Evolutionary conservation across 176 grass and related monocot species (phyloP).

Genomic region (Cymbopogon citratus): DNA sequence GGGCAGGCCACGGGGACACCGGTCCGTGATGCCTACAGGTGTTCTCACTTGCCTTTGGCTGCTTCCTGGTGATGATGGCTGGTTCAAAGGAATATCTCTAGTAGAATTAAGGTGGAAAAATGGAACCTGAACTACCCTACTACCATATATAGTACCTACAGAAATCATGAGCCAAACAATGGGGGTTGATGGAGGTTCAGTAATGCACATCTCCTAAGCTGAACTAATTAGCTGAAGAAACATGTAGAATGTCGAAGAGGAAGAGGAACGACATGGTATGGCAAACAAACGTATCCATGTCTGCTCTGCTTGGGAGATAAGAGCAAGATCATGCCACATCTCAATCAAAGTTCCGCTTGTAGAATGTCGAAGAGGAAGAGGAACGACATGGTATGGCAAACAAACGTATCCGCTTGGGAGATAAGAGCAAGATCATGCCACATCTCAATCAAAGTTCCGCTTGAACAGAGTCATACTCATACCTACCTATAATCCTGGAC

Average conservation of each 20-base stretch:
- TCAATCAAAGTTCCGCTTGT: conserved; percentile 7
- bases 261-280: not conserved
- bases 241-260: not conserved
- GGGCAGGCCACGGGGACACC: too few relatives aligned
- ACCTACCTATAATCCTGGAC: conserved; percentile 30
- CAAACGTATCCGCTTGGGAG: not conserved
- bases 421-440: conserved; percentile 24
- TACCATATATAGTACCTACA: not conserved
- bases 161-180: conserved; percentile 14
- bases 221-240: not conserved
- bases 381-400: not conserved
- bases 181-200: not conserved
- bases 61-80: too few relatives aligned
- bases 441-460: conserved; percentile 5
- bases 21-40: too few relatives aligned
- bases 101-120: conserved; percentile 11
- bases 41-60: too few relatives aligned
- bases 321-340: conserved; percentile 25
- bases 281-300: not conserved
- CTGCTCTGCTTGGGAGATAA: not conserved
- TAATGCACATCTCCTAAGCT: not conserved
- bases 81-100: too few relatives aligned
- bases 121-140: conserved; percentile 15
- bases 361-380: not conserved
- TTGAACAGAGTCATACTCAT: too few relatives aligned